These are phyloP conservation scores for Aegilops longissima DNA, from an alignment of 176 grass and related monocot species.

Conservation along the genomic window DNA sequence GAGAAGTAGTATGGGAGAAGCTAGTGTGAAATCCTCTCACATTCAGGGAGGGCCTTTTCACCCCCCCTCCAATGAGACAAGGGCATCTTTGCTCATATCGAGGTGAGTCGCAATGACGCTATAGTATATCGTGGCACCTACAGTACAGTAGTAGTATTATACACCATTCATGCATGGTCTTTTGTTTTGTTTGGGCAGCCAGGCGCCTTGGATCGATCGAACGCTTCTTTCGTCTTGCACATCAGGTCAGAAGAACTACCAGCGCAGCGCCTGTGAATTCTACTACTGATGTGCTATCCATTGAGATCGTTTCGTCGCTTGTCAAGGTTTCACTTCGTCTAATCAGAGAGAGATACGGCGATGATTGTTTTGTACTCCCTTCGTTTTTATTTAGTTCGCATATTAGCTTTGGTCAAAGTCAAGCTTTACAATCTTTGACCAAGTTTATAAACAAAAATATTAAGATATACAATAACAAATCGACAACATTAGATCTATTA, in stretches of 20 bases:
- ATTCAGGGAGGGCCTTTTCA: neutral
- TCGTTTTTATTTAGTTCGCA: too few relatives aligned
- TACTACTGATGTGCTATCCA: neutral
- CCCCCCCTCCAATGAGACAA: neutral
- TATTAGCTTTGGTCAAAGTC: too few relatives aligned
- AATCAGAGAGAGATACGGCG: too few relatives aligned
- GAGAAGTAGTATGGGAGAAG: neutral
- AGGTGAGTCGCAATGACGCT: slow-evolving; percentile 3
- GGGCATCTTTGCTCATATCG: slow-evolving; percentile 1
- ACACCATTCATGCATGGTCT: neutral
- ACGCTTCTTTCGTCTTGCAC: neutral
- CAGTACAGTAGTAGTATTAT: neutral
- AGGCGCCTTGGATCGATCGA: slow-evolving; percentile 1
- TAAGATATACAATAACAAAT: too few relatives aligned
- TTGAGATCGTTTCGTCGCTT: neutral
- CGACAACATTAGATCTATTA: too few relatives aligned
- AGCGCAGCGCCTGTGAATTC: neutral
- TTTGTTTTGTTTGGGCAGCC: neutral
- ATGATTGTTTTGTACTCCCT: too few relatives aligned
- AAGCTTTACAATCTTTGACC: too few relatives aligned
- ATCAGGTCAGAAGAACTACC: slow-evolving; percentile 2
- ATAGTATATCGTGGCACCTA: neutral
- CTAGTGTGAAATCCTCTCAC: slow-evolving; percentile 6
- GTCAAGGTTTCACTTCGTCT: neutral
- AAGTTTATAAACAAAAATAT: too few relatives aligned